Evolutionary conservation across 495 filamentous ascomycete genomes (phyloP), one percentile per base, ranked within the genome.

Genomic region (Tuber indicum): DNA sequence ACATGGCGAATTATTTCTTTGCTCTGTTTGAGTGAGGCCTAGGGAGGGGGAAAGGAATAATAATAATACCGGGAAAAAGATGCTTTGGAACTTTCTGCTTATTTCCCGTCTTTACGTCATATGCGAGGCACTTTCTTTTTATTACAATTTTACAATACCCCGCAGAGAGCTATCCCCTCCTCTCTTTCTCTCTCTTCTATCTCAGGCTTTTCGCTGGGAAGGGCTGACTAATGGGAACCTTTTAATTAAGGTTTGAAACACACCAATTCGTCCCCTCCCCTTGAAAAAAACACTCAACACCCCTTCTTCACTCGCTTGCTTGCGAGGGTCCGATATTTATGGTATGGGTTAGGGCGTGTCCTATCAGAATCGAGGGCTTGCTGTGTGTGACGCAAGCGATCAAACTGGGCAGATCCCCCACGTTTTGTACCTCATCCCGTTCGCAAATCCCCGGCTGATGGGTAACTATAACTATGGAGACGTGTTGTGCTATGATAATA

Each of bases 361-460:
- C 58, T 66, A 66, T 36, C 26, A 36, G 26, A 19, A 14, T 32
- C 0, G 16, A 36, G 14, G 58, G n/a, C 58, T 66, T 36, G 23
- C 58, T 66, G 58, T 66, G 58, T 66, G 58, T 66, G 58, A 66
- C 58, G 26, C 58, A 17, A 17, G 58, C 26, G 58, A 66, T 66
- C 58, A 26, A 26, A 66, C 58, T 36, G 6, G 58, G 58, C 32
- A 66, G 58, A 36, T 66, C 26, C 58, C 58, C 58, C 58, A 66
- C 58, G 26, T 66, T 66, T 66, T 66, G n/a, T 36, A 66, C 32
- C 58, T 14, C 58, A 66, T 66, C 58, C 58, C 58, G 26, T 36
- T 66, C 26, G 14, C 58, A 66, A 36, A 36, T 12, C 14, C 58
- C 58, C n/a, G 58, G 14, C 26, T 43, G 42, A 10, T 43, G 42